Percentiles rank a stretch among this genome's conserved stretches.
phyloP scores from a whole-genome alignment of 2,329 filamentous ascomycete genomes.

The Penicillium nordicum region DNA sequence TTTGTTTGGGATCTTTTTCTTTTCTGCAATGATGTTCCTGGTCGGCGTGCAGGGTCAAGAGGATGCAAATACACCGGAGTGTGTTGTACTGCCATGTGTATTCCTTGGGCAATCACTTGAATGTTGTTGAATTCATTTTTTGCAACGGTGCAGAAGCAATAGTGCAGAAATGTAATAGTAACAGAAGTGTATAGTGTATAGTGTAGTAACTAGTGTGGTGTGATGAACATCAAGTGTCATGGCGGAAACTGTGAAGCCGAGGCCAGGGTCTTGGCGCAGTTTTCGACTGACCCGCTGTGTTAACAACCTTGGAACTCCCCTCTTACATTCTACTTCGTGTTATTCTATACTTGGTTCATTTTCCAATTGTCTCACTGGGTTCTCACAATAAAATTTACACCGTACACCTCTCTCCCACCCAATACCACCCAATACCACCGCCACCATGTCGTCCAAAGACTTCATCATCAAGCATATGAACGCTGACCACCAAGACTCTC shows the following conservation, averaged over 20 bases:
- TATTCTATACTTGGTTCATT: background rate
- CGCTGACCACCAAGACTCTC: slow-evolving; percentile 69
- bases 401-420: background rate
- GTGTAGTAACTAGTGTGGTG: background rate
- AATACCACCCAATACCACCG: background rate
- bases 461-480: slow-evolving; percentile 85
- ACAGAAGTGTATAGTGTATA: too few species aligned
- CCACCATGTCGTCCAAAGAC: slow-evolving; percentile 44
- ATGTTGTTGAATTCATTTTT: background rate
- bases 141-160: background rate
- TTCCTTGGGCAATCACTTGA: background rate
- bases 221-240: background rate
- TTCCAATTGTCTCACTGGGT: background rate
- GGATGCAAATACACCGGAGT: slow-evolving; percentile 10
- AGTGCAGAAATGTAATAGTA: too few species aligned
- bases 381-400: background rate
- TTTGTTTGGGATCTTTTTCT: background rate
- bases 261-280: slow-evolving; percentile 20
- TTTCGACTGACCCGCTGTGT: background rate
- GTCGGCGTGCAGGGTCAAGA: slow-evolving; percentile 7
- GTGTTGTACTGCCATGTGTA: slow-evolving; percentile 7
- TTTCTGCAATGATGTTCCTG: background rate
- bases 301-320: background rate
- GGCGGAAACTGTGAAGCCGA: slow-evolving; percentile 14
- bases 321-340: background rate